Evolutionary conservation across 208 protist species (phyloP).

Genomic region (Trypanosomatidae sp.): DNA sequence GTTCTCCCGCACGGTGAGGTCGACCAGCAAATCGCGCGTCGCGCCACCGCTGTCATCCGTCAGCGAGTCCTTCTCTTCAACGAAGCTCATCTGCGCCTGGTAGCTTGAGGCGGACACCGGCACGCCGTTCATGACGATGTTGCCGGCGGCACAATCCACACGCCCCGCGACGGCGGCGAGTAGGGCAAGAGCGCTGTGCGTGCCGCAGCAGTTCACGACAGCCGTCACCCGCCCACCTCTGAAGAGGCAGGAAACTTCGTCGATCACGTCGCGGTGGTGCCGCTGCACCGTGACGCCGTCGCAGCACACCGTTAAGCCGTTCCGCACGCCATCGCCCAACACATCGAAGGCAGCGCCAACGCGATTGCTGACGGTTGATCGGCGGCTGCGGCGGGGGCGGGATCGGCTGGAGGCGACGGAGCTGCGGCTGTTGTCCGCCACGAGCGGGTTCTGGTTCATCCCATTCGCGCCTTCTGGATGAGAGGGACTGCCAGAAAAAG

Average conservation of each 20-base stretch:
- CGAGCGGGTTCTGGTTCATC: no score
- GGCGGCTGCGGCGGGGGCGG: slow-evolving; percentile 3
- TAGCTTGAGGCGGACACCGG: slow-evolving; percentile 51
- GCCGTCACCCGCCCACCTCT: slow-evolving; percentile 52
- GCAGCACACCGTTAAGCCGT: slow-evolving; percentile 32
- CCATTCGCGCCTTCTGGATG: no score
- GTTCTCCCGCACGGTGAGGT: slow-evolving; percentile 61
- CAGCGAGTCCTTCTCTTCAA: no score
- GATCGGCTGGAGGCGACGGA: neutral
- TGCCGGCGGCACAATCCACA: slow-evolving; percentile 31
- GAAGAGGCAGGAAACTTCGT: slow-evolving; percentile 46
- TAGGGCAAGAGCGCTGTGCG: slow-evolving; percentile 39
- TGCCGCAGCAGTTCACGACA: slow-evolving; percentile 56
- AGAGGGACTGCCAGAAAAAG: no score
- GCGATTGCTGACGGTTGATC: neutral
- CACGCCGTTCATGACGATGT: slow-evolving; percentile 56
- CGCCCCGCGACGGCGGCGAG: slow-evolving; percentile 41
- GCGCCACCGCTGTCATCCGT: slow-evolving; percentile 8
- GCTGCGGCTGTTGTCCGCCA: neutral
- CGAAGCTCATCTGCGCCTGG: slow-evolving; percentile 30
- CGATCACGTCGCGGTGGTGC: slow-evolving; percentile 27
- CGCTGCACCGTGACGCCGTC: slow-evolving; percentile 40
- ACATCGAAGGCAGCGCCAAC: neutral
- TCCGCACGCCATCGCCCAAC: neutral
- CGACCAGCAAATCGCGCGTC: slow-evolving; percentile 18